Evolutionary conservation across 2,329 filamentous ascomycete species (phyloP).

Genomic region (Paracamarosporium sp.): DNA sequence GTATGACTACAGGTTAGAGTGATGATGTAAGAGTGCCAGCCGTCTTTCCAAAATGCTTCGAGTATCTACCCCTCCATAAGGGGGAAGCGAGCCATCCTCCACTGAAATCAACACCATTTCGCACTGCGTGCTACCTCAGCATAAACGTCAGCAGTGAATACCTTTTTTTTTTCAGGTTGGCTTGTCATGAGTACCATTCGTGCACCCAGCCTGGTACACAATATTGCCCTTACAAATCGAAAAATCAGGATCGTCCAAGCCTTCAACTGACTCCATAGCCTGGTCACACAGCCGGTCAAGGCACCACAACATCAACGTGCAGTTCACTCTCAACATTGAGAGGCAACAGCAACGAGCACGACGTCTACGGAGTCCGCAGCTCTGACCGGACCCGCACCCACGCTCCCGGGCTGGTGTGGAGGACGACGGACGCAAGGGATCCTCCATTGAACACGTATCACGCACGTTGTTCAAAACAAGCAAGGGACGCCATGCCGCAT

Average conservation of each 20-base stretch:
- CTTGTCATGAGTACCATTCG: too few species aligned
- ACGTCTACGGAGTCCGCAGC: neutral
- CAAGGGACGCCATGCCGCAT: conserved; percentile 11
- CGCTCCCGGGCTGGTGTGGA: conserved; percentile 5
- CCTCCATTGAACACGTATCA: conserved; percentile 22
- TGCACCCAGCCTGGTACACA: neutral
- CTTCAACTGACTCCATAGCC: neutral
- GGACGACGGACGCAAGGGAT: neutral
- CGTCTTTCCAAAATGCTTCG: neutral
- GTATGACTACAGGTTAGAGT: neutral
- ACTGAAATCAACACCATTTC: neutral
- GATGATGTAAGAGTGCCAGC: neutral
- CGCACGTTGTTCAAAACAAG: conserved; percentile 17
- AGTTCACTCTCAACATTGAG: neutral
- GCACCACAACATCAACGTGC: neutral
- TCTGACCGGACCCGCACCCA: conserved; percentile 3
- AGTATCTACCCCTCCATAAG: neutral
- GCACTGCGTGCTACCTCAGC: neutral
- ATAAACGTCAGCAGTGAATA: too few species aligned
- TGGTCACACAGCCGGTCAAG: neutral
- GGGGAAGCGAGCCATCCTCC: neutral
- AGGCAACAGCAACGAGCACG: neutral
- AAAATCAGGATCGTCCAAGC: neutral
- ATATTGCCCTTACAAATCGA: too few species aligned
- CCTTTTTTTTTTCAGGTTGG: too few species aligned